phyloP scores from a whole-genome alignment of 768 basidiomycete genomes.

The Lactifluus pinguis region DNA sequence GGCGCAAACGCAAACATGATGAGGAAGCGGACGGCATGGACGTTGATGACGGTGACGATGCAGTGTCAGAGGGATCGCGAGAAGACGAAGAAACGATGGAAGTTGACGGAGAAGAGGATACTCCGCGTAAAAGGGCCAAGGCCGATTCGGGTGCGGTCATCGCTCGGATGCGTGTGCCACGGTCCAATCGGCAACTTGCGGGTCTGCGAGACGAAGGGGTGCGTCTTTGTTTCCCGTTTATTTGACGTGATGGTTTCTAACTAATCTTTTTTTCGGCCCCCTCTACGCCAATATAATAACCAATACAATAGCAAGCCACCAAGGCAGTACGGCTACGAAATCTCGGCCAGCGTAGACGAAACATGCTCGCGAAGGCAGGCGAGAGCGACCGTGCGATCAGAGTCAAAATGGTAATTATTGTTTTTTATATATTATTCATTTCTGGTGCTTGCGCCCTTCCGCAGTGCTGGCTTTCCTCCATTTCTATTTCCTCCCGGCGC shows the following conservation, averaged over 20 bases:
- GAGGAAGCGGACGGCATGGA: constrained; percentile 28
- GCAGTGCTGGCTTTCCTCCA: no score
- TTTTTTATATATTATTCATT: background rate
- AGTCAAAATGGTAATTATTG: constrained; percentile 63
- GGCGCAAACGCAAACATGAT: constrained; percentile 62
- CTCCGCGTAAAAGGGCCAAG: constrained; percentile 54
- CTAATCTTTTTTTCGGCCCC: no score
- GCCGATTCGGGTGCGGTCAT: constrained; percentile 49
- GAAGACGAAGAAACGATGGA: constrained; percentile 25
- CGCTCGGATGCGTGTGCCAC: constrained; percentile 46
- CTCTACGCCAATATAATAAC: no score
- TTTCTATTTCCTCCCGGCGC: background rate
- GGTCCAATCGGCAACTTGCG: constrained; percentile 63
- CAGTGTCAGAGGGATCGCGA: constrained; percentile 32
- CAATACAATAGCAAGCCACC: constrained; percentile 54
- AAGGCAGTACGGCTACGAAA: constrained; percentile 78
- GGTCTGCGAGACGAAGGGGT: constrained; percentile 75
- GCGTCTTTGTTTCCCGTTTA: constrained; percentile 22
- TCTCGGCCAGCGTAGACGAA: constrained; percentile 78
- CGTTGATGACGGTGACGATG: constrained; percentile 26
- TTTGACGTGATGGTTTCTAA: background rate
- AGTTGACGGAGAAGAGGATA: constrained; percentile 35
- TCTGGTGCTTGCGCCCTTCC: background rate
- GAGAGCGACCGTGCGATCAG: constrained; percentile 80
- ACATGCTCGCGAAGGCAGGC: constrained; percentile 82